phyloP scores from a whole-genome alignment of 2,329 filamentous ascomycete species.

The Beauveria rudraprayagi region DNA sequence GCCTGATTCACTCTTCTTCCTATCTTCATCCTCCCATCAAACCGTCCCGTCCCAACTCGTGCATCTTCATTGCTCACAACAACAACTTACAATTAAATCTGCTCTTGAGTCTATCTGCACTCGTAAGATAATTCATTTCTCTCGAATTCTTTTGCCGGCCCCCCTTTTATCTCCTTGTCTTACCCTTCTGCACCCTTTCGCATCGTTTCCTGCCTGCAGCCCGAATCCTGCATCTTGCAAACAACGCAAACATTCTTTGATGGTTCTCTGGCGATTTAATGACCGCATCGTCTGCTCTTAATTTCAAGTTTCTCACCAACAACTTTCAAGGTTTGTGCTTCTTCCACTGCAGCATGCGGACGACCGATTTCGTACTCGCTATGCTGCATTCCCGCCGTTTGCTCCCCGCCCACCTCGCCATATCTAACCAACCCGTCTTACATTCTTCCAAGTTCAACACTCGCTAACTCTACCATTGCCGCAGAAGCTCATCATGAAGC shows the following conservation, averaged over 20 bases:
- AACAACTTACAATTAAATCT: neutral
- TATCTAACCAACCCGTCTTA: neutral
- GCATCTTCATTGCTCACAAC: constrained; percentile 4
- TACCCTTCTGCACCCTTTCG: neutral
- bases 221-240: neutral
- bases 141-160: neutral
- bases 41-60: neutral
- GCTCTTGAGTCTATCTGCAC: neutral
- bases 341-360: neutral
- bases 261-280: constrained; percentile 2
- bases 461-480: neutral
- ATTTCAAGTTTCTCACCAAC: neutral
- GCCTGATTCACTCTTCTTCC: constrained; percentile 2
- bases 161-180: neutral
- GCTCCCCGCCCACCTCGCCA: neutral
- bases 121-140: neutral
- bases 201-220: neutral
- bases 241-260: constrained; percentile 5
- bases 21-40: neutral
- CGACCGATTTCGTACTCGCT: neutral
- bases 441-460: neutral
- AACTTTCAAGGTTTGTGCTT: neutral
- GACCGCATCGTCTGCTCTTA: neutral
- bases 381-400: neutral
- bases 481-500: neutral